Conservation (phyloP, 192 early-diverging fungal species). For the Dissophora ornata region DNA sequence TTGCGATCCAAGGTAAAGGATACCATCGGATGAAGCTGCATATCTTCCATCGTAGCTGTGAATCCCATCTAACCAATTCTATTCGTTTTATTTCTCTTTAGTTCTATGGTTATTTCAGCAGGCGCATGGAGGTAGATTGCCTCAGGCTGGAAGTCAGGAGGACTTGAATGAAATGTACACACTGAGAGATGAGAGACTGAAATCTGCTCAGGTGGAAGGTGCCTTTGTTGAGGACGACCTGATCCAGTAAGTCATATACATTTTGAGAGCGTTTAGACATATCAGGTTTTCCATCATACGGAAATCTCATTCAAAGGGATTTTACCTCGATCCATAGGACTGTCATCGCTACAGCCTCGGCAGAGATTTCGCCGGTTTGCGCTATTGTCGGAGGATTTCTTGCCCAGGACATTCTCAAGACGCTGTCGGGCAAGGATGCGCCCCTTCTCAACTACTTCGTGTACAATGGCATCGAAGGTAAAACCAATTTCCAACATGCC, state of each 20-base stretch:
- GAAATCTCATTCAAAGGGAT: too few species aligned
- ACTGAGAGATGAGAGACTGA: conserved; percentile 34
- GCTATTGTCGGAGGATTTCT: conserved; percentile 91
- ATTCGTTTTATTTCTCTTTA: conserved; percentile 21
- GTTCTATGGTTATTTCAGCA: conserved; percentile 57
- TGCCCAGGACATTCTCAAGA: conserved; percentile 92
- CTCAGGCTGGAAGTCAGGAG: conserved; percentile 8
- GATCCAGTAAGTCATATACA: conserved; percentile 40
- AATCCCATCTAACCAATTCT: too few species aligned
- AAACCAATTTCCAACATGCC: not conserved
- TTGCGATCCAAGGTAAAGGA: conserved; percentile 63
- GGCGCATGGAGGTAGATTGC: conserved; percentile 30
- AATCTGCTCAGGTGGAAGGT: conserved; percentile 32
- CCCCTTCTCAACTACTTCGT: conserved; percentile 88
- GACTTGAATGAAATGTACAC: conserved; percentile 57
- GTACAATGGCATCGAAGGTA: conserved; percentile 73
- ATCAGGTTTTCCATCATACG: too few species aligned
- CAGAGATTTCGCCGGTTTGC: conserved; percentile 83
- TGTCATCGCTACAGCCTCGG: conserved; percentile 59
- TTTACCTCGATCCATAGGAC: conserved; percentile 39
- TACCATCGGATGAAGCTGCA: not conserved
- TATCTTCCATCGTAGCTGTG: too few species aligned
- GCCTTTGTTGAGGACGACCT: conserved; percentile 33
- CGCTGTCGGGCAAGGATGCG: conserved; percentile 81
- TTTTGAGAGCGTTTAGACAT: too few species aligned